Evolutionary conservation across 164 flowering plant genomes (phyloP).

Genomic region (Nymphaea thermarum): DNA sequence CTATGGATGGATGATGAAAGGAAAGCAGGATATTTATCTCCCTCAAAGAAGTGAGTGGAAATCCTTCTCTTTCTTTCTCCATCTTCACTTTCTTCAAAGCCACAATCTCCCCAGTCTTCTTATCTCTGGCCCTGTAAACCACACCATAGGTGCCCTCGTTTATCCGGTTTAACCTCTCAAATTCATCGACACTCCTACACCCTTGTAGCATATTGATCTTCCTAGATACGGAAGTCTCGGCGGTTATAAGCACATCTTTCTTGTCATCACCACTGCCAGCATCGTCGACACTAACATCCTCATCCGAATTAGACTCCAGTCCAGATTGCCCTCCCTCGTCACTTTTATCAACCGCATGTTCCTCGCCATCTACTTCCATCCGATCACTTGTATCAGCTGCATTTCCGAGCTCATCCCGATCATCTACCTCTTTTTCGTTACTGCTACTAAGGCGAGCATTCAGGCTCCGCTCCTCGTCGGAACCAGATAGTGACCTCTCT

Average conservation of each 20-base stretch:
- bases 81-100: conserved; percentile 95
- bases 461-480: conserved; percentile 28
- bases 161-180: conserved; percentile 84
- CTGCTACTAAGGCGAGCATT: conserved; percentile 35
- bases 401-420: conserved; percentile 13
- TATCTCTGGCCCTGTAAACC: conserved; percentile 87
- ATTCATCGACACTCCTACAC: conserved; percentile 96
- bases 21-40: conserved; percentile 96
- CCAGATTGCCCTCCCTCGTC: background rate
- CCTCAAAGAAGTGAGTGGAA: conserved; percentile 88
- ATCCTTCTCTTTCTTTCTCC: conserved; percentile 98
- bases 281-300: conserved; percentile 15
- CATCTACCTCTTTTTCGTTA: conserved; percentile 4
- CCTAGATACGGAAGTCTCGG: conserved; percentile 44
- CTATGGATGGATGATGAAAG: conserved; percentile 83
- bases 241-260: conserved; percentile 19
- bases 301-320: conserved; percentile 9
- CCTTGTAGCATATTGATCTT: conserved; percentile 84
- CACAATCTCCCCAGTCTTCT: conserved; percentile 80
- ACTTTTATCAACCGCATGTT: background rate
- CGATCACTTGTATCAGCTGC: conserved; percentile 24
- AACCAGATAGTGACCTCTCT: conserved; percentile 30
- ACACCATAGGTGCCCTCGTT: conserved; percentile 99
- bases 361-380: conserved; percentile 40
- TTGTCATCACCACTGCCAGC: conserved; percentile 32